Conservation (phyloP, 2,329 filamentous ascomycete species). For the Aspergillus hortae region DNA sequence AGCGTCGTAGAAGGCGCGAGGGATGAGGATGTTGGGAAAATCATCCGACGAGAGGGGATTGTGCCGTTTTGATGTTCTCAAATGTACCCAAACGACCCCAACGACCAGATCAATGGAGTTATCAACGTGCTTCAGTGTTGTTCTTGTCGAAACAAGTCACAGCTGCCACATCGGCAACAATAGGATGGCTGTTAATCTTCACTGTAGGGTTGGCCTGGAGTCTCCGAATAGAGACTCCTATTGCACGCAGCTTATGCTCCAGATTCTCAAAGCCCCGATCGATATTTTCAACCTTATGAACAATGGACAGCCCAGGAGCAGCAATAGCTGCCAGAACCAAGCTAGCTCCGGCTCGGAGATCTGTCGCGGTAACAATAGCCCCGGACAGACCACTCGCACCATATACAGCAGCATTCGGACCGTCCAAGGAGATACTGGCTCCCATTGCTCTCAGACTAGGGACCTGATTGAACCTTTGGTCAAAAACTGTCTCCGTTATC, state of each 20-base stretch:
- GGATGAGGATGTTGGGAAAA: constrained; percentile 41
- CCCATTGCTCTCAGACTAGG: background rate
- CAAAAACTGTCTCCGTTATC: background rate
- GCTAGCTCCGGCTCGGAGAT: background rate
- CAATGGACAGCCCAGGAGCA: background rate
- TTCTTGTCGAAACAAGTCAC: too few relatives aligned
- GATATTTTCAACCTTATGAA: background rate
- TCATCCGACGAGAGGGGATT: constrained; percentile 23
- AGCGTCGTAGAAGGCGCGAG: constrained; percentile 41
- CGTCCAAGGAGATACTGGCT: background rate
- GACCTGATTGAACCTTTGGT: background rate
- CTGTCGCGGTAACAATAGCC: background rate
- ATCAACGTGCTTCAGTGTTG: too few relatives aligned
- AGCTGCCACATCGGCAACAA: too few relatives aligned
- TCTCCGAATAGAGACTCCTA: background rate
- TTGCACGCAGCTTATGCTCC: background rate
- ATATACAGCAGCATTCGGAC: background rate
- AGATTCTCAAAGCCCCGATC: background rate
- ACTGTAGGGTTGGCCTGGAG: too few relatives aligned
- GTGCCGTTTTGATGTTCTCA: background rate
- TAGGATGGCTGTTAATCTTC: too few relatives aligned
- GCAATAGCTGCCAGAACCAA: background rate
- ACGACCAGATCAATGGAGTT: too few relatives aligned
- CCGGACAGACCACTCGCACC: background rate
- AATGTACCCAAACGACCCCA: too few relatives aligned